phyloP scores from a whole-genome alignment of 345 rosid genomes.

The Melastoma malabathricum region DNA sequence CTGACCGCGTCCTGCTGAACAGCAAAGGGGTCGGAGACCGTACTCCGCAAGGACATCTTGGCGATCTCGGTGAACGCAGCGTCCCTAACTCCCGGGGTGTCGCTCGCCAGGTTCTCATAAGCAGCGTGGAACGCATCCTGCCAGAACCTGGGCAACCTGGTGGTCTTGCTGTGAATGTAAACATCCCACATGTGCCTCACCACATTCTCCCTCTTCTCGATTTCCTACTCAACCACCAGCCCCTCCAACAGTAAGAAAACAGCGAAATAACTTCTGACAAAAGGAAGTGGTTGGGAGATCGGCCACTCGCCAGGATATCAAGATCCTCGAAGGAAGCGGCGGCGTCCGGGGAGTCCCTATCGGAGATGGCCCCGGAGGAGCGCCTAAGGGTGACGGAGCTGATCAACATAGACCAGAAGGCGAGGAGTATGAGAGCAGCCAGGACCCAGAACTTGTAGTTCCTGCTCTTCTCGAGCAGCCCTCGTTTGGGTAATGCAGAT shows the following conservation, averaged over 20 bases:
- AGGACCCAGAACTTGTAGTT: conserved; percentile 58
- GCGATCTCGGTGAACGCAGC: conserved; percentile 72
- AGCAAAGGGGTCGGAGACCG: conserved; percentile 17
- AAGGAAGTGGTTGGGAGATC: not conserved
- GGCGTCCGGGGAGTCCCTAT: conserved; percentile 17
- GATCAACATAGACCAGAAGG: conserved; percentile 73
- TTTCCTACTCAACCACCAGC: conserved; percentile 35
- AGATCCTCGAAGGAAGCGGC: conserved; percentile 37
- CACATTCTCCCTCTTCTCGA: conserved; percentile 68
- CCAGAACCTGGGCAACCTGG: conserved; percentile 56
- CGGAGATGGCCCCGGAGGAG: conserved; percentile 30
- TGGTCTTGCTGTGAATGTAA: conserved; percentile 44
- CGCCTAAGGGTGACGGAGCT: conserved; percentile 72
- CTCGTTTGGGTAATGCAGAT: too few species aligned
- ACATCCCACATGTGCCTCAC: conserved; percentile 78
- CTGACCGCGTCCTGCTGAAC: conserved; percentile 10
- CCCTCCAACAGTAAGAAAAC: not conserved
- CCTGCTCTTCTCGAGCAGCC: conserved; percentile 15
- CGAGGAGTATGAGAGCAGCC: conserved; percentile 53
- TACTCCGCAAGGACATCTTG: conserved; percentile 35
- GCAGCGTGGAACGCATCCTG: conserved; percentile 69
- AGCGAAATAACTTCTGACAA: not conserved
- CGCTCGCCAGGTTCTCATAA: conserved; percentile 52
- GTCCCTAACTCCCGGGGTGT: conserved; percentile 29
- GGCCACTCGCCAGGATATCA: conserved; percentile 40